Evolutionary conservation across 345 rosid species (phyloP), one percentile per base, ranked within the genome.

Genomic region (Citrus mangshanensis): DNA sequence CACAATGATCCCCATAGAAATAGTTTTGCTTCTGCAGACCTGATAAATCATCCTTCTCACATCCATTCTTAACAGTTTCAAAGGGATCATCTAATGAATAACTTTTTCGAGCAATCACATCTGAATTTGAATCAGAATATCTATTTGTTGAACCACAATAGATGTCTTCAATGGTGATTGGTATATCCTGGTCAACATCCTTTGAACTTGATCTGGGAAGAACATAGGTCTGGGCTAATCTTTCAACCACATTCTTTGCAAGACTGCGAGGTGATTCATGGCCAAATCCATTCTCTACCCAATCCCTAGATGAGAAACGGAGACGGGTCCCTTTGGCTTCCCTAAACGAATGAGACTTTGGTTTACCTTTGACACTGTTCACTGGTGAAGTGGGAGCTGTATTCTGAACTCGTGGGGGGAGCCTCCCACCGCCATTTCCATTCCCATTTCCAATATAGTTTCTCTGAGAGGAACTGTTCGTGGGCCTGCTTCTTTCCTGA

Each of bases 181-280:
- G 99, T 77, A 81, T 64, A 77, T 77, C 88, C 28, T 49, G 75
- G 67, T 85, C 82, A 10, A 73, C 80, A 61, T 87, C 88, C 77
- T 85, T 84, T 22, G 84, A 83, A 85, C 85, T 87, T 73, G 91
- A 80, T 78, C 83, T 91, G 8, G 87, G 88, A 67, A 80, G 60
- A 70, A 81, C 86, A 79, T 81, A 84, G 62, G 86, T 82, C 83
- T 89, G 91, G 46, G 96, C 87, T 81, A 94, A 95, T 81, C 93
- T 92, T 86, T 92, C 96, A 63, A 97, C 83, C 77, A 94, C 99
- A 84, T 83, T 90, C 84, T 88, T 94, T 74, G 99, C 99, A 80
- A 92, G 88, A 58, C 85, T 91, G 74, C 91, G 80, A 22, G 99
- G 97, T 37, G 98, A 94, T 81, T 91, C 93, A 75, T 86, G 90